These are phyloP conservation scores for Dothistroma septosporum DNA, from an alignment of 2,329 filamentous ascomycete species.

Conservation along the genomic window DNA sequence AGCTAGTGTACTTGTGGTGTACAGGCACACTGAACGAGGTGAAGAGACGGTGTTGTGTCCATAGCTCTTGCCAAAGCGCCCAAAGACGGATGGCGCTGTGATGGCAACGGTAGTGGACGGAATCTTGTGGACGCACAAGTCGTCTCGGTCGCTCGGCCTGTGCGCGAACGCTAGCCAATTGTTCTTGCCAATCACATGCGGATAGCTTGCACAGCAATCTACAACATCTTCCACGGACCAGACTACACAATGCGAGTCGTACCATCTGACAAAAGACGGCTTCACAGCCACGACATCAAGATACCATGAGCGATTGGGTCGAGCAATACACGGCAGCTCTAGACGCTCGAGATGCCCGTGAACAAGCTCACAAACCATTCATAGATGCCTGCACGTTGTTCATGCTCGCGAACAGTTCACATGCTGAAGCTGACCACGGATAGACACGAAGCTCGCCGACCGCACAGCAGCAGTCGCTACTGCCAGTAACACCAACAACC, in stretches of 20 bases:
- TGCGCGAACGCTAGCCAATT: background rate
- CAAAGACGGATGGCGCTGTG: background rate
- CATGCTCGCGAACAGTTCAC: background rate
- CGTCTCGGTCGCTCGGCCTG: background rate
- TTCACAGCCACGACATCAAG: background rate
- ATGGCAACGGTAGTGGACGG: background rate
- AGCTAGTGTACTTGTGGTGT: background rate
- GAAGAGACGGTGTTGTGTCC: background rate
- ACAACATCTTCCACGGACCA: background rate
- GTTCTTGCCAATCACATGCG: background rate
- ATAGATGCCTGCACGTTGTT: slow-evolving; percentile 69
- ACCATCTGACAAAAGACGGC: background rate
- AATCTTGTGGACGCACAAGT: background rate
- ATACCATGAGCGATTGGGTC: slow-evolving; percentile 65
- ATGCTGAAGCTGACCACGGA: background rate
- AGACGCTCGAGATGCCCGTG: slow-evolving; percentile 64
- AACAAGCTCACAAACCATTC: slow-evolving; percentile 61
- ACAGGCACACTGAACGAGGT: background rate
- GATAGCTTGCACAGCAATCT: background rate
- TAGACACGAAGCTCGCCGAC: slow-evolving; percentile 47
- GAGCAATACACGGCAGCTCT: slow-evolving; percentile 76
- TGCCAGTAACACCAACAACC: background rate
- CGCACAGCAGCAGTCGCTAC: slow-evolving; percentile 33
- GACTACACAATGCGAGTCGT: background rate
- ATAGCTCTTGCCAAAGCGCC: background rate